Percentiles rank a stretch among this genome's conserved stretches.
Conservation (phyloP, 1,139 yeast species). For the Blastobotrys arbuscula region DNA sequence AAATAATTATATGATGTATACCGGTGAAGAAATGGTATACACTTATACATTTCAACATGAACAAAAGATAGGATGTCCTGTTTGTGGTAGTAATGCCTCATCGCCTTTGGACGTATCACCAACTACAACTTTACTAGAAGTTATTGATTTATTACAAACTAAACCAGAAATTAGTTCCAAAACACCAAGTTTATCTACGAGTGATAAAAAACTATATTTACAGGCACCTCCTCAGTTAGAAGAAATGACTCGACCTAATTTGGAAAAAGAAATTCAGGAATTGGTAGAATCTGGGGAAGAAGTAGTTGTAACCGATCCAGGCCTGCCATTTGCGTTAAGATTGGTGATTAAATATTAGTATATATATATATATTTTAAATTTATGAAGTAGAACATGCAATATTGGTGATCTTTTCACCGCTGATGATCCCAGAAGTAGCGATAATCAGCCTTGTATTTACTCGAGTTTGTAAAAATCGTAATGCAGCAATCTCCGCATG, state of each 20-base stretch:
- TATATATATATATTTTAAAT: too few relatives aligned
- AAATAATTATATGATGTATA: conserved; percentile 80
- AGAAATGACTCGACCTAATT: conserved; percentile 45
- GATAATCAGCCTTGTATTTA: conserved; percentile 37
- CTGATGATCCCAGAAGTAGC: conserved; percentile 55
- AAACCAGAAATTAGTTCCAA: conserved; percentile 39
- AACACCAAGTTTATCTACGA: conserved; percentile 49
- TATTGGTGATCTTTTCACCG: conserved; percentile 39
- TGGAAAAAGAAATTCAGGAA: conserved; percentile 35
- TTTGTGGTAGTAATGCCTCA: conserved; percentile 56
- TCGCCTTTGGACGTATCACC: conserved; percentile 32
- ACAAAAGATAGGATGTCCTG: conserved; percentile 59
- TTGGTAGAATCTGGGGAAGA: conserved; percentile 46
- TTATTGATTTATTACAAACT: conserved; percentile 39
- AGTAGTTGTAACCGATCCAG: conserved; percentile 52
- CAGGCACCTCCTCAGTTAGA: conserved; percentile 49
- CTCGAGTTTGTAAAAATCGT: conserved; percentile 45
- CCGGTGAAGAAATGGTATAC: conserved; percentile 73
- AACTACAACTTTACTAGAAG: conserved; percentile 42
- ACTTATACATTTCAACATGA: conserved; percentile 66
- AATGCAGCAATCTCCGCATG: conserved; percentile 68
- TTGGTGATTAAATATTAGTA: conserved; percentile 23
- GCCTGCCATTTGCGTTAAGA: conserved; percentile 43
- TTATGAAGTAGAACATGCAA: too few relatives aligned
- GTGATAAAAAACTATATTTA: conserved; percentile 43